Evolutionary conservation across 148 eudicot genomes (phyloP).

Genomic region (Suaeda aralocaspica): DNA sequence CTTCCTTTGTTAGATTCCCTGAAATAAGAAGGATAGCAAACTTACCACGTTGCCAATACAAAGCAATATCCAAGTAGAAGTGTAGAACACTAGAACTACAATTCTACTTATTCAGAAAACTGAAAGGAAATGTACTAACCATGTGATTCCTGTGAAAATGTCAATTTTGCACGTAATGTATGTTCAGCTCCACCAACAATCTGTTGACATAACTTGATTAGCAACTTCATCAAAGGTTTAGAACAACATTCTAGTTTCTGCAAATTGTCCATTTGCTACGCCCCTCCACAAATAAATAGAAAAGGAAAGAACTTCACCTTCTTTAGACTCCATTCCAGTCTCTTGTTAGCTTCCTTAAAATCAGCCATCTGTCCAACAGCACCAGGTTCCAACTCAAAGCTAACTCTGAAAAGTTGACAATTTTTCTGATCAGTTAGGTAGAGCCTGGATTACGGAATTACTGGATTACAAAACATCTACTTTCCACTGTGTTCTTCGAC

Average conservation of each 20-base stretch:
- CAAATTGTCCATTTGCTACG: constrained; percentile 6
- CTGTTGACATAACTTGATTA: constrained; percentile 40
- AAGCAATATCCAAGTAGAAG: background rate
- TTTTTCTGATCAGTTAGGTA: constrained; percentile 5
- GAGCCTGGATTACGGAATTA: background rate
- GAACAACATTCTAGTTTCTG: background rate
- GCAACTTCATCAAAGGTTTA: constrained; percentile 2
- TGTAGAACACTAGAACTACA: no score
- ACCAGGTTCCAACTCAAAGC: constrained; percentile 89
- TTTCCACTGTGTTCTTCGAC: background rate
- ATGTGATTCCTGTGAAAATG: constrained; percentile 85
- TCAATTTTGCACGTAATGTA: constrained; percentile 81
- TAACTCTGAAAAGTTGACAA: constrained; percentile 45
- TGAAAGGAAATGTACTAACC: constrained; percentile 38
- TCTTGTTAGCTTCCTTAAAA: constrained; percentile 87
- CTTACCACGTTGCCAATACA: constrained; percentile 10
- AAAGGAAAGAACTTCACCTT: constrained; percentile 46
- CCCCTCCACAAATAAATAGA: background rate
- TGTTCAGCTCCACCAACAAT: constrained; percentile 93
- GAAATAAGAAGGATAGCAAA: constrained; percentile 14
- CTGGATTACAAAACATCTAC: background rate
- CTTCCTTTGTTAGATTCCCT: constrained; percentile 95
- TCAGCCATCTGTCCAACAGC: constrained; percentile 87
- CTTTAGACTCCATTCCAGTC: constrained; percentile 80
- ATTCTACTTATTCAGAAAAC: no score